These are phyloP conservation scores for Kwoniella heveanensis DNA, from an alignment of 768 basidiomycete species.

Conservation along the genomic window DNA sequence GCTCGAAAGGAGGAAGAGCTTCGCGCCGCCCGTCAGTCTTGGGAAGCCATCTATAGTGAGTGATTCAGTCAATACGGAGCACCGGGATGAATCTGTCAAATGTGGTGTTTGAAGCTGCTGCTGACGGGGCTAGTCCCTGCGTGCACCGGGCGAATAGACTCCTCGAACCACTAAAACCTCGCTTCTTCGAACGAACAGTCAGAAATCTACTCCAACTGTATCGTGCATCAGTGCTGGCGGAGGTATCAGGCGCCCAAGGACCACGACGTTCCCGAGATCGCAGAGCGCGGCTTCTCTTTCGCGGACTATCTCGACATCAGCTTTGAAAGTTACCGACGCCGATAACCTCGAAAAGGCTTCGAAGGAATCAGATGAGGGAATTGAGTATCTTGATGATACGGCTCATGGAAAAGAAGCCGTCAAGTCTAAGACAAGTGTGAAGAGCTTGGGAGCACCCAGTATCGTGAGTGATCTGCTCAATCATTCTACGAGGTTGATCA, in stretches of 20 bases:
- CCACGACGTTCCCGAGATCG: slow-evolving; percentile 4
- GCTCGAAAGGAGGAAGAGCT: slow-evolving; percentile 27
- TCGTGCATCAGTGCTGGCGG: neutral
- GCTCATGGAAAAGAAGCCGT: neutral
- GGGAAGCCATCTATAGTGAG: slow-evolving; percentile 38
- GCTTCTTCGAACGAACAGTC: slow-evolving; percentile 11
- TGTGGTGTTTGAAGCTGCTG: neutral
- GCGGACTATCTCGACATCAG: slow-evolving; percentile 14
- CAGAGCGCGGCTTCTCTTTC: slow-evolving; percentile 6
- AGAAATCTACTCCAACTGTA: slow-evolving; percentile 4
- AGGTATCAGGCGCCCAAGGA: neutral
- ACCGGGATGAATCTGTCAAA: too few relatives aligned
- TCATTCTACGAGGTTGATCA: too few relatives aligned
- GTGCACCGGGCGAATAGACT: slow-evolving; percentile 24
- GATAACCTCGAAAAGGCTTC: slow-evolving; percentile 4
- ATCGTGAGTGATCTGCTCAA: too few relatives aligned
- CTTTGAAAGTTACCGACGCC: slow-evolving; percentile 11
- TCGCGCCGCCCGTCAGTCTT: slow-evolving; percentile 26
- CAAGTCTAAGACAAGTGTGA: slow-evolving; percentile 12
- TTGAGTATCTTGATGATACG: slow-evolving; percentile 5
- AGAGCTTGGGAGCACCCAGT: slow-evolving; percentile 34
- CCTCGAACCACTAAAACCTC: slow-evolving; percentile 29
- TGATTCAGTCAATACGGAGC: too few relatives aligned
- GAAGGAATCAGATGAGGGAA: slow-evolving; percentile 14
- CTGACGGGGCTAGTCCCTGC: too few relatives aligned